Evolutionary conservation across 2,329 filamentous ascomycete species (phyloP).

Genomic region (Fusarium newnesense): DNA sequence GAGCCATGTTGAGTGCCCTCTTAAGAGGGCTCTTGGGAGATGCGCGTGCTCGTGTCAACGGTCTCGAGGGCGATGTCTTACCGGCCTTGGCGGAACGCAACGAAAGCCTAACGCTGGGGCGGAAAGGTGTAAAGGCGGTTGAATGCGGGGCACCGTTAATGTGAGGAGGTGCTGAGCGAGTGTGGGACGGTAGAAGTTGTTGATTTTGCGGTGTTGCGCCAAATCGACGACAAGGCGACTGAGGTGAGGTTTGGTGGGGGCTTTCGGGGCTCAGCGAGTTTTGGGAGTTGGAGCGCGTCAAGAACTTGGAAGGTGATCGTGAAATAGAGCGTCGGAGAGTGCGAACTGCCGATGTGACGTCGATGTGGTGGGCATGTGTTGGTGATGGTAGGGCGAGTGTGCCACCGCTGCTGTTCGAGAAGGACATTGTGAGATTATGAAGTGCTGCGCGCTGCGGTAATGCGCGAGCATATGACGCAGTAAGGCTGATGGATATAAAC

Average conservation of each 20-base stretch:
- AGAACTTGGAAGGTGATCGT: slow-evolving; percentile 91
- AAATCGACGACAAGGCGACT: slow-evolving; percentile 62
- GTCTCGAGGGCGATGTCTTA: slow-evolving; percentile 64
- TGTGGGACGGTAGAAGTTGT: slow-evolving; percentile 45
- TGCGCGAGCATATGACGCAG: slow-evolving; percentile 39
- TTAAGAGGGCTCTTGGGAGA: slow-evolving; percentile 86
- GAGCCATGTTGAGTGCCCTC: slow-evolving; percentile 76
- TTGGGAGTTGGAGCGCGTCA: slow-evolving; percentile 63
- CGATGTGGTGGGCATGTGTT: slow-evolving; percentile 82
- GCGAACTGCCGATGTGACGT: slow-evolving; percentile 83
- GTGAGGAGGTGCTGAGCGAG: slow-evolving; percentile 51
- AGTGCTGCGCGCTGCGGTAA: slow-evolving; percentile 42
- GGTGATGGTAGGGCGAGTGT: slow-evolving; percentile 89
- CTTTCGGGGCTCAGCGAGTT: slow-evolving; percentile 58
- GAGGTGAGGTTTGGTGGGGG: slow-evolving; percentile 60
- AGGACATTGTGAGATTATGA: slow-evolving; percentile 61
- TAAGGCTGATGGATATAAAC: slow-evolving; percentile 45
- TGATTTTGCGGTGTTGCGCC: slow-evolving; percentile 52
- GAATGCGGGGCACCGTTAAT: slow-evolving; percentile 48
- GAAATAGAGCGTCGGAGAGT: slow-evolving; percentile 89
- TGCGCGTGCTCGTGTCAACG: slow-evolving; percentile 70
- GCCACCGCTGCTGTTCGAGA: slow-evolving; percentile 72
- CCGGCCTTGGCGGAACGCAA: slow-evolving; percentile 71
- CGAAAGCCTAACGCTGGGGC: slow-evolving; percentile 73
- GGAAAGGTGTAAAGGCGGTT: slow-evolving; percentile 71